These are phyloP conservation scores for Phytophthora sojae DNA, from an alignment of 352 stramenopile species.

Conservation along the genomic window DNA sequence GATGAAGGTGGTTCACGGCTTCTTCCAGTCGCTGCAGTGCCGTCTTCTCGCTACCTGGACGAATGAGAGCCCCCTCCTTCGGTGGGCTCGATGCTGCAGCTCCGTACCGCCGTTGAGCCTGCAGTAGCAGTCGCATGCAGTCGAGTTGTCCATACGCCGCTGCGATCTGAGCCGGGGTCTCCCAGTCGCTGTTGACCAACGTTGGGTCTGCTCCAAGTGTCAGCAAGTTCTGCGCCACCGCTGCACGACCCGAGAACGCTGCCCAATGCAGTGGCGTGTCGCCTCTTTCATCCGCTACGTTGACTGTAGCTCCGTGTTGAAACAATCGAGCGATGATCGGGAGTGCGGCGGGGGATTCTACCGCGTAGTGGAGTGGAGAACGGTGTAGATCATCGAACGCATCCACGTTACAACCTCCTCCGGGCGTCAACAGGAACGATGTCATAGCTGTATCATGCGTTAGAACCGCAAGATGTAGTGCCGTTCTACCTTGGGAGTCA, in stretches of 20 bases:
- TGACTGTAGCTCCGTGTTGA: slow-evolving; percentile 49
- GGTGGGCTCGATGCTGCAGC: slow-evolving; percentile 5
- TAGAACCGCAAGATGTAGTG: slow-evolving; percentile 54
- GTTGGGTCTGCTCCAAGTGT: slow-evolving; percentile 54
- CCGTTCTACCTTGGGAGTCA: slow-evolving; percentile 36
- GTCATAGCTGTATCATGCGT: slow-evolving; percentile 44
- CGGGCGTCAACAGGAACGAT: slow-evolving; percentile 37
- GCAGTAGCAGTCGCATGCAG: slow-evolving; percentile 54
- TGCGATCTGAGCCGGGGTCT: slow-evolving; percentile 60
- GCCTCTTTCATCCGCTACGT: slow-evolving; percentile 64
- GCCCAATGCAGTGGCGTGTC: slow-evolving; percentile 78
- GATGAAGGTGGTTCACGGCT: slow-evolving; percentile 39
- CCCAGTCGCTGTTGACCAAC: slow-evolving; percentile 66
- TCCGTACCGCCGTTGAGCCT: slow-evolving; percentile 24
- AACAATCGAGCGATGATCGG: slow-evolving; percentile 25
- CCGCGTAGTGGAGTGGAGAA: slow-evolving; percentile 51
- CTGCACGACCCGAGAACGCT: slow-evolving; percentile 54
- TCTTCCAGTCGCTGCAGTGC: slow-evolving; percentile 38
- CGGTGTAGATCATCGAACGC: slow-evolving; percentile 45
- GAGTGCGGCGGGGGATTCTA: slow-evolving; percentile 40
- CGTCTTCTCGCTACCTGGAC: slow-evolving; percentile 30
- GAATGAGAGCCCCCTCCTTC: slow-evolving; percentile 3
- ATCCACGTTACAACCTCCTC: slow-evolving; percentile 24
- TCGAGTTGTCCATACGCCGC: slow-evolving; percentile 52
- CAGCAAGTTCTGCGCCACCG: slow-evolving; percentile 49